Evolutionary conservation across 2,329 filamentous ascomycete species (phyloP).

Genomic region (Fusarium sambucinum): DNA sequence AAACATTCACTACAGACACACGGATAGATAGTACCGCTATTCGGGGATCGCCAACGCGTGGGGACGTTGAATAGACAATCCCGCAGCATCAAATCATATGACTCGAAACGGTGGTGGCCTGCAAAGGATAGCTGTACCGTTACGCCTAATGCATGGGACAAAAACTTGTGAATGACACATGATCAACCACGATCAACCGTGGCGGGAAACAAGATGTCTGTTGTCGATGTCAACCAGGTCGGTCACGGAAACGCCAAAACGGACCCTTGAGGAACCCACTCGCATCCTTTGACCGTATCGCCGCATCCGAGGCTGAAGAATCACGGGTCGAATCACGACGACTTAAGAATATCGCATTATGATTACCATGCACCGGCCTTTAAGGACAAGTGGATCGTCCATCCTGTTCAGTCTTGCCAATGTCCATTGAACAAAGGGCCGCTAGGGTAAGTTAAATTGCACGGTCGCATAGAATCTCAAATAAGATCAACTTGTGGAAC

Average conservation of each 20-base stretch:
- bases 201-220: conserved; percentile 15
- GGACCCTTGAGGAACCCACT: conserved; percentile 17
- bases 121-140: conserved; percentile 27
- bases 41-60: conserved; percentile 22
- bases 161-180: conserved; percentile 37
- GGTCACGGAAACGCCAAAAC: conserved; percentile 11
- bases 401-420: background rate
- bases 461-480: conserved; percentile 35
- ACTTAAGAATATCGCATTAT: conserved; percentile 28
- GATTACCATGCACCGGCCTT: conserved; percentile 1
- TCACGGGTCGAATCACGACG: conserved; percentile 43
- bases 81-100: conserved; percentile 32
- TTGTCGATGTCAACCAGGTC: conserved; percentile 10
- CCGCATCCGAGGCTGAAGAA: conserved; percentile 25
- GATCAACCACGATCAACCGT: conserved; percentile 37
- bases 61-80: conserved; percentile 18
- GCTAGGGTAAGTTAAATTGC: conserved; percentile 30
- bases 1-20: background rate
- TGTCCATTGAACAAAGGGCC: conserved; percentile 11
- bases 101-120: conserved; percentile 33
- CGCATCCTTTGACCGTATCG: conserved; percentile 15
- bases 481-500: conserved; percentile 43
- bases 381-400: conserved; percentile 11
- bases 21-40: background rate
- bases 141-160: conserved; percentile 21